Base-by-base conservation (phyloP, 176 grass and related monocot genomes). In the Chrysopogon serrulatus region DNA sequence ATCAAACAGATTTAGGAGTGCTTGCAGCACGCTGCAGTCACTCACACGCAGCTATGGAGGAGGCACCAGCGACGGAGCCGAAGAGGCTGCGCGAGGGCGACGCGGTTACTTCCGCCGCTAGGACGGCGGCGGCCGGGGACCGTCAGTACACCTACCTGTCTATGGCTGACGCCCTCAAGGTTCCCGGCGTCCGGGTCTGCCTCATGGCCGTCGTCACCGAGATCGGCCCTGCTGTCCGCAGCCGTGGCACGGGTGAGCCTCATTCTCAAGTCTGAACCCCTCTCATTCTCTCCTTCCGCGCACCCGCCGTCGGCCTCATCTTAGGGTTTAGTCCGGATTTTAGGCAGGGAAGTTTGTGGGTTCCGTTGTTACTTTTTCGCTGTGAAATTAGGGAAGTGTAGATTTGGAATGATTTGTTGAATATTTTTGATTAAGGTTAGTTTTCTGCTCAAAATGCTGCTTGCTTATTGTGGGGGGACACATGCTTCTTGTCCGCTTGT, bases 201-300 rank as follows among this genome's bases (percentile, higher is more conserved):
- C 71, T 90, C 81, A 85, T 82, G 64, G 81, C 72, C 60, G 59
- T 48, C n/a, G 66, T 92, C 74, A 34, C 65, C 39, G 70, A 83
- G 86, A 83, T 86, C 26, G 90, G 90, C 49, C 65, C 73, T 3
- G 10, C 73, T 16, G 40, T 82, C 71, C 57, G 79, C 67, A 92
- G 90, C 84, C 75, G 83, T 26, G 87, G 90, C 69, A 84, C 90
- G 7, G 87, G 90, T 92, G 31, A 86, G 83, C 64, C 64, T 71
- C 40, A 8, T 24, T 1, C 37, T 65, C 9, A 17, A 39, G 15
- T 8, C 21, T 45, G 14, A 1, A 16, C 43, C 59, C 33, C 6
- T 1, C 19, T 39, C 24, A 5, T 10, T 1, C 30, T 26, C 40
- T 30, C 21, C 30, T 51, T 7, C 13, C 0, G 21, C 26, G 24